Percentiles rank a stretch among this genome's conserved stretches.
Conservation (phyloP, 2,329 filamentous ascomycete genomes). For the Acrocalymma vagum region DNA sequence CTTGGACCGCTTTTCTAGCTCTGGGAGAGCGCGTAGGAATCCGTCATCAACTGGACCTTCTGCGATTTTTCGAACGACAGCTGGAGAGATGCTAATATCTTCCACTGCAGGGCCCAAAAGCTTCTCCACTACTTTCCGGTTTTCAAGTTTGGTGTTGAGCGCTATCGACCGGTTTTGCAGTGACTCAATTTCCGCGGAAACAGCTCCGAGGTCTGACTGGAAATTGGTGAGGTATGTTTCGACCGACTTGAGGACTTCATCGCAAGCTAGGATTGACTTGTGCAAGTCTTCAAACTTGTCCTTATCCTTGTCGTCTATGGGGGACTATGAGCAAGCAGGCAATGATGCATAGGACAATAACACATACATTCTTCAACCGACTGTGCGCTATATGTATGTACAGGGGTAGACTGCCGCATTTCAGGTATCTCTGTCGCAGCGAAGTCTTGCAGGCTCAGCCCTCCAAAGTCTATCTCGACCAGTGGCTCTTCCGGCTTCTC, state of each 20-base stretch:
- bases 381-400: conserved; percentile 64
- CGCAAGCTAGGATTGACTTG: conserved; percentile 85
- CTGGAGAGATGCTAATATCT: conserved; percentile 87
- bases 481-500: conserved; percentile 61
- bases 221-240: conserved; percentile 93
- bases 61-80: conserved; percentile 82
- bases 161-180: conserved; percentile 86
- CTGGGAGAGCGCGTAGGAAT: conserved; percentile 84
- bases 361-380: conserved; percentile 77
- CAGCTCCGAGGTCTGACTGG: conserved; percentile 87
- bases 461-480: conserved; percentile 79
- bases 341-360: conserved; percentile 26
- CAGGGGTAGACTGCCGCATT: conserved; percentile 41
- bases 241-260: conserved; percentile 91
- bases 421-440: conserved; percentile 51
- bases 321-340: conserved; percentile 35
- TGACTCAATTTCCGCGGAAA: conserved; percentile 94
- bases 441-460: conserved; percentile 78
- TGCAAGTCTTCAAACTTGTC: conserved; percentile 90
- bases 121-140: conserved; percentile 88
- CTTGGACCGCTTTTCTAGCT: conserved; percentile 81
- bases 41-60: conserved; percentile 90
- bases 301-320: conserved; percentile 77
- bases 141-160: conserved; percentile 85
- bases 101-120: conserved; percentile 88